Evolutionary conservation across 2,329 filamentous ascomycete species (phyloP), one percentile per base, ranked within the genome.

Genomic region (Cryphonectria parasitica): DNA sequence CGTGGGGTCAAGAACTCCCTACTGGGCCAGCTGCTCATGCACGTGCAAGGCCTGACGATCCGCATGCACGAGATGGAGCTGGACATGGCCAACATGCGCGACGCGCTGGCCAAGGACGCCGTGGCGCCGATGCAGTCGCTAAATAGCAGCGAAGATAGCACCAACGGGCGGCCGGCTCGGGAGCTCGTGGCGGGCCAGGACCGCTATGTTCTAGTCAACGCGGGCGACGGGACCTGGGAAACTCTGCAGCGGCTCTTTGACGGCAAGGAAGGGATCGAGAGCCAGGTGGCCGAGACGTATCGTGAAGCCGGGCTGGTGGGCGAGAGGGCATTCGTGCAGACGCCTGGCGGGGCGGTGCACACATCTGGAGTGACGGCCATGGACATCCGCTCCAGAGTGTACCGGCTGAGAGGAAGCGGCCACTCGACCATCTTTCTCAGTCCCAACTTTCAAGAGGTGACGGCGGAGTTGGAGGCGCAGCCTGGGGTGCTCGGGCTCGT

Each of bases 51-150:
- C 69, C 83, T 90, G 17, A 80, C 87, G 19, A 80, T 78, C 8
- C 86, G 88, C 56, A 83, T 86, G 79, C 87, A 88, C 75, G 86
- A 89, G 73, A 84, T 90, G 2, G 88, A 90, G 75, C 82, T 85
- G 17, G 77, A 79, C 25, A 85, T 88, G 72, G 85, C 80, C 71
- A 86, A 86, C 72, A 79, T 83, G 0, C 77, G 87, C 34, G 86
- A 89, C 71, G 77, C 83, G 0, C 80, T 89, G 2, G 80, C 81
- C 0, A 82, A 82, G 39, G 86, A 88, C 74, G 85, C 86, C 1
- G 76, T 81, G 8, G 81, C 86, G 1, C 86, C 87, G 0, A 73
- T 79, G 56, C 86, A 88, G 80, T 79, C 88, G 72, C 80, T 89
- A 45, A 86, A 85, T 28, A 80, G 81, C 52, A 86, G 85, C 28